Conservation (phyloP, 2,329 filamentous ascomycete genomes). For the Arthroderma sp. region DNA sequence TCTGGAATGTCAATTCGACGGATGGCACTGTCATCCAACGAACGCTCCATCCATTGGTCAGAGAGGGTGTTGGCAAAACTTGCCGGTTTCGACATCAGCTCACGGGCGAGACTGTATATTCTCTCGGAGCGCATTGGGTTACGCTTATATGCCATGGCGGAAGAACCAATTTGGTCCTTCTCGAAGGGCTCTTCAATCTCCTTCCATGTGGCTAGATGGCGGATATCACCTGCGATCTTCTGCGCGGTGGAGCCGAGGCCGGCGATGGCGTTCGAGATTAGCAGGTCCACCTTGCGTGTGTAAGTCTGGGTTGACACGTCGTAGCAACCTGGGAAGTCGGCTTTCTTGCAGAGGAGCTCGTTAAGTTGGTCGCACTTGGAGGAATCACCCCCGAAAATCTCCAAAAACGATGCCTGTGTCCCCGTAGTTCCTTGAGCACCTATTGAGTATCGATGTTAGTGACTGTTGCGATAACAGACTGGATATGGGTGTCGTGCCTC, state of each 20-base stretch:
- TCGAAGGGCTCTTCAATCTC: slow-evolving; percentile 79
- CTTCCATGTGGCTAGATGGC: slow-evolving; percentile 62
- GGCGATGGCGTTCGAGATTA: slow-evolving; percentile 66
- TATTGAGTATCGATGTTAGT: background rate
- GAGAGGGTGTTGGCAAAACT: slow-evolving; percentile 54
- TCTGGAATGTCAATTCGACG: slow-evolving; percentile 48
- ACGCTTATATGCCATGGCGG: slow-evolving; percentile 56
- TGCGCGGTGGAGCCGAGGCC: slow-evolving; percentile 65
- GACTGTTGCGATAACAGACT: background rate
- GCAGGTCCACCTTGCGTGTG: slow-evolving; percentile 68
- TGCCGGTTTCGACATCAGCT: slow-evolving; percentile 41
- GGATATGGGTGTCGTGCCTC: slow-evolving; percentile 32
- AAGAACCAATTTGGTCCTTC: slow-evolving; percentile 60
- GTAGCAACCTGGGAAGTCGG: slow-evolving; percentile 49
- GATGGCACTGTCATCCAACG: slow-evolving; percentile 53
- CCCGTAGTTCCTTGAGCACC: slow-evolving; percentile 59
- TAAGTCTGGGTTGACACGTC: slow-evolving; percentile 61
- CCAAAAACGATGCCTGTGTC: slow-evolving; percentile 65
- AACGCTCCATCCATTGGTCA: slow-evolving; percentile 64
- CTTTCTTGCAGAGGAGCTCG: slow-evolving; percentile 50
- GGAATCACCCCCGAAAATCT: slow-evolving; percentile 51
- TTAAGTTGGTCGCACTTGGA: slow-evolving; percentile 50
- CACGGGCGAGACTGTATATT: slow-evolving; percentile 45
- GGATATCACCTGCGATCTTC: slow-evolving; percentile 61
- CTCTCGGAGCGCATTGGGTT: slow-evolving; percentile 46